These are phyloP conservation scores for Escallonia rubra DNA, from an alignment of 129 eudicot genomes.

Conservation along the genomic window DNA sequence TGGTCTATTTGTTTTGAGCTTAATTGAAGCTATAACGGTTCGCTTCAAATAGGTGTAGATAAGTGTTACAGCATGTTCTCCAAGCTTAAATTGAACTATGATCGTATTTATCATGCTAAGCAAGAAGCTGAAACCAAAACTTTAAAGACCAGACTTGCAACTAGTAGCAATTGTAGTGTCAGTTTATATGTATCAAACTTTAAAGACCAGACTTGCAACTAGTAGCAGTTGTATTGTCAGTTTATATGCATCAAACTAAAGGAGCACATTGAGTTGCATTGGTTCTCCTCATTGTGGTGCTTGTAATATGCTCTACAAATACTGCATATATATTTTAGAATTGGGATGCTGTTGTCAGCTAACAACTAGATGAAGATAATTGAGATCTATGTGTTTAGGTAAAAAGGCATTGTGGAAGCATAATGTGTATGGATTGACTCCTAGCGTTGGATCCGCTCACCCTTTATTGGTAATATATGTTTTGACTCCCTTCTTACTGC, in stretches of 20 bases:
- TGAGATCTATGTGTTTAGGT: slow-evolving; percentile 34
- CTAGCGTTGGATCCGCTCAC: slow-evolving; percentile 79
- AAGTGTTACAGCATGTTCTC: too few species aligned
- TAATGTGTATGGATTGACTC: slow-evolving; percentile 71
- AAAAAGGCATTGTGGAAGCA: slow-evolving; percentile 73
- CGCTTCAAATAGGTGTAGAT: too few species aligned
- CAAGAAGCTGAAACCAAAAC: not conserved
- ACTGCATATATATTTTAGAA: not conserved
- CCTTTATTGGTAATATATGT: slow-evolving; percentile 47
- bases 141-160: not conserved
- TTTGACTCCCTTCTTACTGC: not conserved
- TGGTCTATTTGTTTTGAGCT: too few species aligned
- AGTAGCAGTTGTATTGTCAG: not conserved
- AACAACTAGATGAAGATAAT: not conserved
- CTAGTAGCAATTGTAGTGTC: not conserved
- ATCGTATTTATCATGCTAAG: not conserved
- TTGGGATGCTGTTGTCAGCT: not conserved
- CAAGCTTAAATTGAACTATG: too few species aligned
- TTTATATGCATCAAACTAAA: too few species aligned
- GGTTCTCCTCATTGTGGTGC: not conserved
- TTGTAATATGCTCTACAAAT: not conserved
- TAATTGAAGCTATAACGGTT: too few species aligned
- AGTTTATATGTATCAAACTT: too few species aligned
- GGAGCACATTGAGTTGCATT: not conserved
- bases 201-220: not conserved